These are phyloP conservation scores for Penicillium paradoxum DNA, from an alignment of 495 filamentous ascomycete genomes.

Conservation along the genomic window DNA sequence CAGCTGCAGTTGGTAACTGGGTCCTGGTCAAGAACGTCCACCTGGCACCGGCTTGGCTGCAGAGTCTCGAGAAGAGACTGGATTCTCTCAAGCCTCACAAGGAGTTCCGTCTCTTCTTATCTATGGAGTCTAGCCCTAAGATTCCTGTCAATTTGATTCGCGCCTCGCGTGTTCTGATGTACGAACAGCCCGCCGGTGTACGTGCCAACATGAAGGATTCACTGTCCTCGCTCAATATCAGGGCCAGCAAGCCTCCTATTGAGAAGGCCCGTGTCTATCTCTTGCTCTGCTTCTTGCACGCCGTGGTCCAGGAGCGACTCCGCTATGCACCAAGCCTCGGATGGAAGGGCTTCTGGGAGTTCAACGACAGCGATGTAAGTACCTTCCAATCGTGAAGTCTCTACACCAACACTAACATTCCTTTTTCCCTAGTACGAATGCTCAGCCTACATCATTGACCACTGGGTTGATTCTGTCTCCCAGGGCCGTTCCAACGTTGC, in stretches of 20 bases:
- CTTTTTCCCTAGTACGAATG: slow-evolving; percentile 74
- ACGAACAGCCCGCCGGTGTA: slow-evolving; percentile 94
- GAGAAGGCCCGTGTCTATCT: slow-evolving; percentile 91
- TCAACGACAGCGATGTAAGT: slow-evolving; percentile 97
- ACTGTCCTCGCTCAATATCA: slow-evolving; percentile 71
- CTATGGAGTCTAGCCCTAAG: slow-evolving; percentile 95
- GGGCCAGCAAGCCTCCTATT: slow-evolving; percentile 75
- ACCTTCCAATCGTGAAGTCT: background rate
- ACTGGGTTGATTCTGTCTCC: slow-evolving; percentile 82
- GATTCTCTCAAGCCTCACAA: slow-evolving; percentile 90
- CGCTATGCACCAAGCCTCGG: slow-evolving; percentile 92
- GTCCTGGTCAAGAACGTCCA: slow-evolving; percentile 99
- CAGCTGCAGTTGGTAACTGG: slow-evolving; percentile 89
- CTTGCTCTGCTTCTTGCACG: slow-evolving; percentile 89
- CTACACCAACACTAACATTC: slow-evolving; percentile 25
- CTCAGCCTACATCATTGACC: slow-evolving; percentile 91
- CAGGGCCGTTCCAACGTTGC: slow-evolving; percentile 85
- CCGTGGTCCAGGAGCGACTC: slow-evolving; percentile 91
- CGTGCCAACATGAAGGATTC: slow-evolving; percentile 99
- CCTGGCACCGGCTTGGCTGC: slow-evolving; percentile 90
- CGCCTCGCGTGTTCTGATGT: slow-evolving; percentile 92
- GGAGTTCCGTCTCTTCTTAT: slow-evolving; percentile 93
- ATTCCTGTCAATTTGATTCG: slow-evolving; percentile 95
- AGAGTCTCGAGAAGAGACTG: slow-evolving; percentile 93
- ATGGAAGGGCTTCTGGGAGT: slow-evolving; percentile 99